Base-by-base conservation (phyloP, 441 rosid species). In the Eruca vesicaria region DNA sequence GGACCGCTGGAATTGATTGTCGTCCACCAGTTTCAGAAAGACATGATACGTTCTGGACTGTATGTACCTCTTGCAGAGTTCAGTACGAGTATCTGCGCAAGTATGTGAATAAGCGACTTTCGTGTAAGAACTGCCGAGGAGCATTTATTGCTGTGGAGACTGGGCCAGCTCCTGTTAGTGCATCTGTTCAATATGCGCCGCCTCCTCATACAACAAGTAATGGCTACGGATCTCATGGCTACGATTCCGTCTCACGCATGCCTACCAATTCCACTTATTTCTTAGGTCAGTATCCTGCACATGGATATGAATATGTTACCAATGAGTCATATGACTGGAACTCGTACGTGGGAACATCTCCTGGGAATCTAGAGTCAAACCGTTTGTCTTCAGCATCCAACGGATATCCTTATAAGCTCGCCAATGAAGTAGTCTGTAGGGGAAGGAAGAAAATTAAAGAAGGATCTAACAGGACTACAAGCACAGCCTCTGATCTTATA, bases 121-220 rank as follows among this genome's bases (percentile, higher is more conserved):
- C 99, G 9, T 96, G 99, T 81, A 96, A 96, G 92, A 96, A 96
- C 83, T 96, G 99, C 61, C 93, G 99, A 1, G 98, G 94, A 68
- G 89, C 97, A 35, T 96, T 96, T 68, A 78, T 96, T 74, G 99
- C 99, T 55, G 90, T 86, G 61, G 99, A 96, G 78, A 93, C 98
- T 66, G 98, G 99, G 62, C 80, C 93, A 3, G 97, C 91, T 73
- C 99, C 99, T 7, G 83, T 87, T 38, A 91, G 82, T 79, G 97
- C 98, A 58, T 84, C 97, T 73, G 86, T 91, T 81, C 99, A 97
- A 33, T 93, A 90, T 65, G 68, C 76, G 45, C 86, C 96, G 36
- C 73, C 76, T 29, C 83, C 93, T 57, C 79, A 52, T 36, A 38
- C 68, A 38, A 38, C 80, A 21, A 74, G 80, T 77, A 93, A 89